Evolutionary conservation across 371 early-diverging fungal species (phyloP).

Genomic region (Amoeboaphelidium protococcarum): DNA sequence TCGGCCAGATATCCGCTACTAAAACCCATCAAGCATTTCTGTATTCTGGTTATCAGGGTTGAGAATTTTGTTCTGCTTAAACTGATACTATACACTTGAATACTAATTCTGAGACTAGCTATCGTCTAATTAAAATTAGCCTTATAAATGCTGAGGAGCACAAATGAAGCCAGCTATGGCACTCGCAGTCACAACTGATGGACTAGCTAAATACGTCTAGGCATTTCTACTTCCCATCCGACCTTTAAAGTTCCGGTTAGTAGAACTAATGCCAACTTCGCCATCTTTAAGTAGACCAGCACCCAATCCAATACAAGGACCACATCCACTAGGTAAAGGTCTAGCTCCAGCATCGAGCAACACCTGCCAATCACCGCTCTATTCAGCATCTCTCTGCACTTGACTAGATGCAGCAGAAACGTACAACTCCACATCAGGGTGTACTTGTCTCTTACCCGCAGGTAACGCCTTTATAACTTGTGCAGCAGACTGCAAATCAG

Average conservation of each 20-base stretch:
- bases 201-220: conserved; percentile 68
- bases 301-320: conserved; percentile 81
- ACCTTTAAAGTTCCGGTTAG: conserved; percentile 91
- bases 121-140: too few species aligned
- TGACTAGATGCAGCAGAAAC: conserved; percentile 74
- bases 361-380: conserved; percentile 56
- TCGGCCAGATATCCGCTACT: conserved; percentile 41
- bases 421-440: too few species aligned
- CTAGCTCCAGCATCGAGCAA: conserved; percentile 70
- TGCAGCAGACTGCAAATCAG: conserved; percentile 70
- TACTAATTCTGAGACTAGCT: too few species aligned
- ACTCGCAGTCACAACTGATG: conserved; percentile 8
- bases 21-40: too few species aligned
- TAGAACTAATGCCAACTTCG: conserved; percentile 84
- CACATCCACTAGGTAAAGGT: conserved; percentile 74
- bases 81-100: too few species aligned
- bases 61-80: too few species aligned
- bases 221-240: conserved; percentile 83
- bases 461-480: conserved; percentile 42
- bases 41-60: too few species aligned
- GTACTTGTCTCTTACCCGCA: conserved; percentile 62
- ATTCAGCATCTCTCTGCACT: conserved; percentile 58
- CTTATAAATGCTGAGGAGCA: too few species aligned
- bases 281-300: conserved; percentile 66
- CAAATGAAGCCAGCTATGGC: background rate